Percentiles rank a stretch among this genome's conserved stretches.
Conservation (phyloP, 768 basidiomycete genomes). For the Piloderma croceum region DNA sequence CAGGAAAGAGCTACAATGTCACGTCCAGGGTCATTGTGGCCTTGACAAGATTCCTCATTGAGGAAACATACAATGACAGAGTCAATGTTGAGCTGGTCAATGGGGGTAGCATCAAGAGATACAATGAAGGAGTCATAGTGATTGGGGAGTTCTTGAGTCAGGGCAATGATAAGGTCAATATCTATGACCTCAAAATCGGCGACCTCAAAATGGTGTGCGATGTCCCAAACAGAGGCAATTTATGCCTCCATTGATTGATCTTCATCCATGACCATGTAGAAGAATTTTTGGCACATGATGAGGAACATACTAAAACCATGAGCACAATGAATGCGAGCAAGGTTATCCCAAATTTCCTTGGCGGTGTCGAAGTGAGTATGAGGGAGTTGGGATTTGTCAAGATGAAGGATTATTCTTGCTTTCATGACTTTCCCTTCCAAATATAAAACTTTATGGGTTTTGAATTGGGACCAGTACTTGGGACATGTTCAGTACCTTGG, state of each 20-base stretch:
- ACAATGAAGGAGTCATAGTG: slow-evolving; percentile 12
- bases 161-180: slow-evolving; percentile 24
- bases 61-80: slow-evolving; percentile 13
- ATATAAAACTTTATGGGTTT: no score
- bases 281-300: slow-evolving; percentile 16
- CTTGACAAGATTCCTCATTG: slow-evolving; percentile 15
- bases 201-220: slow-evolving; percentile 13
- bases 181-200: slow-evolving; percentile 17
- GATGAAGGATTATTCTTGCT: slow-evolving; percentile 27
- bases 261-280: slow-evolving; percentile 14
- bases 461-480: no score
- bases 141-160: slow-evolving; percentile 14
- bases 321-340: slow-evolving; percentile 21
- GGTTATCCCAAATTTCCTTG: slow-evolving; percentile 19
- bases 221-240: slow-evolving; percentile 18
- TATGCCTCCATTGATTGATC: slow-evolving; percentile 19
- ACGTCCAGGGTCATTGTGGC: no score
- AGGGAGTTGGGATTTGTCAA: slow-evolving; percentile 22
- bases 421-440: slow-evolving; percentile 24
- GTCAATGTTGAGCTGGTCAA: slow-evolving; percentile 11
- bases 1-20: no score
- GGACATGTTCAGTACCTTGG: no score
- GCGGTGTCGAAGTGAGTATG: slow-evolving; percentile 16
- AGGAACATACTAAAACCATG: slow-evolving; percentile 22
- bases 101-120: slow-evolving; percentile 11